phyloP scores from a whole-genome alignment of 2,329 filamentous ascomycete genomes.

The Mycosphaerella sp. region DNA sequence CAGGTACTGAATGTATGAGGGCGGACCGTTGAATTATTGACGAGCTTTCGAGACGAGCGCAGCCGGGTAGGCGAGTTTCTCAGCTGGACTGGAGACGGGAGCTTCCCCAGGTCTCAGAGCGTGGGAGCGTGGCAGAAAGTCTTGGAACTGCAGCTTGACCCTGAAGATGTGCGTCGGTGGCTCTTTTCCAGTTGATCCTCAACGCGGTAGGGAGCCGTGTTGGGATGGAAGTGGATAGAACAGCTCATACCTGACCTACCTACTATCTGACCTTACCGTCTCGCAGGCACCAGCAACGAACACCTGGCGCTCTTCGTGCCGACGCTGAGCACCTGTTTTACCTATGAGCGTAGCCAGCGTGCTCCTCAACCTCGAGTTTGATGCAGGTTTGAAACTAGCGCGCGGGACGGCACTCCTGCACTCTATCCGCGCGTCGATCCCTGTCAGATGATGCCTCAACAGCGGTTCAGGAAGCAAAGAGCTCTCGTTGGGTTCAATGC shows the following conservation, averaged over 20 bases:
- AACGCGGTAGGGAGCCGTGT: neutral
- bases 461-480: neutral
- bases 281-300: neutral
- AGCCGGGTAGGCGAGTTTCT: neutral
- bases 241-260: too few species aligned
- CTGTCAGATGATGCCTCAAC: constrained; percentile 6
- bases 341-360: too few species aligned
- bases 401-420: constrained; percentile 3
- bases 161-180: neutral
- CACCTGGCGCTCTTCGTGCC: neutral
- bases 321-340: neutral
- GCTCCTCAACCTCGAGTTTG: neutral
- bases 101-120: constrained; percentile 5
- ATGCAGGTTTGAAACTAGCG: constrained; percentile 4
- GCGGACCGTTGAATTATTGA: constrained; percentile 7
- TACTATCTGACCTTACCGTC: too few species aligned
- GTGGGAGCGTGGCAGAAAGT: constrained; percentile 4
- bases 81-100: neutral
- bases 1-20: neutral
- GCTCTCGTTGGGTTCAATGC: constrained; percentile 9
- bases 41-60: neutral
- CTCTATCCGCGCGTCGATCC: neutral
- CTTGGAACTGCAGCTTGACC: constrained; percentile 4
- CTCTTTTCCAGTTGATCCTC: neutral
- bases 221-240: too few species aligned